Evolutionary conservation across 202 grass and related monocot genomes (phyloP), one percentile per base, ranked within the genome.

Genomic region (Setaria viridis): DNA sequence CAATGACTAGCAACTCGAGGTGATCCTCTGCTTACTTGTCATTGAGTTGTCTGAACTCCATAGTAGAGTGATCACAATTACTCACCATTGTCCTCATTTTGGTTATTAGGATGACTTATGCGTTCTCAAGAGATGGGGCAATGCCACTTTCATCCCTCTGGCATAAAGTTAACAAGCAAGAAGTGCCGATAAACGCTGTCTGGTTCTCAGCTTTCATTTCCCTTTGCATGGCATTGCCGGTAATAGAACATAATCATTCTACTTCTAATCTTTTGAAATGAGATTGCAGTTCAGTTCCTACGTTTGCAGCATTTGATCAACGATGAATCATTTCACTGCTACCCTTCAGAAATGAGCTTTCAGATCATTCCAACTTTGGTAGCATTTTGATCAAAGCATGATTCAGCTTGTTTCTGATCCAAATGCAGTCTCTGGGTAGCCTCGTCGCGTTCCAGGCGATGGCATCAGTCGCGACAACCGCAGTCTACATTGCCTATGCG

Each of bases 391-490:
- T 14, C 11, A 50, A 12, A 2, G 15, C 51, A 54, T 4, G 15
- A 54, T 54, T 54, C 15, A 17, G 4, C 14, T 17, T 57, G 1
- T 30, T 63, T 29, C 21, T 21, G 14, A 50, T 62, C 1, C 6
- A 1, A 47, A 62, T 62, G 76, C 91, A 98, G 95, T 95, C 85
- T 39, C 87, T 98, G 7, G 91, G 89, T 19, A 98, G 95, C 70
- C 71, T 95, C 11, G 95, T 98, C 42, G 92, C 95, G 41, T 98
- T 98, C 83, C 95, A 95, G 81, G 95, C 95, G 34, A 98, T 98
- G 95, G 93, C 95, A 75, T 98, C 95, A 21, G 91, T 98, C 34
- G 90, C 93, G 7, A 99, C 91, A 7, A 94, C 95, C 5, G 90
- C 93, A 2, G 78, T 95, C 25, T 94, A 94, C 88, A 92, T 95